Conservation (phyloP, 192 early-diverging fungal genomes). For the Diversispora eburnea region DNA sequence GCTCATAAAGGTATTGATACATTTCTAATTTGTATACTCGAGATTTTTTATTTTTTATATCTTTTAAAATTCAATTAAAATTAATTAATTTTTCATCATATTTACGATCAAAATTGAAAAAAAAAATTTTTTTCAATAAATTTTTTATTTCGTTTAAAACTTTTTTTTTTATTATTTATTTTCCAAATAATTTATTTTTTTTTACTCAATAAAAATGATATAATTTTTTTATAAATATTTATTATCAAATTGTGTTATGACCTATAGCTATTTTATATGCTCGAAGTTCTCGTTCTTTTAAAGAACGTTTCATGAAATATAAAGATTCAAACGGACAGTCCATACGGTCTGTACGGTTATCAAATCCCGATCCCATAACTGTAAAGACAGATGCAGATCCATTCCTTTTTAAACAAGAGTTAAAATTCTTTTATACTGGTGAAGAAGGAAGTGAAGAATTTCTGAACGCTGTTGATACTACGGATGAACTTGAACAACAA, state of each 20-base stretch:
- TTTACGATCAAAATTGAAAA: no score
- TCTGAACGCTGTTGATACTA: conserved; percentile 28
- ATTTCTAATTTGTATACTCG: conserved; percentile 8
- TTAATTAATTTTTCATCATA: no score
- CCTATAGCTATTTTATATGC: conserved; percentile 24
- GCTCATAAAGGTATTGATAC: conserved; percentile 27
- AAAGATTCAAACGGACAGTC: conserved; percentile 26
- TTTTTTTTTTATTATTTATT: neutral
- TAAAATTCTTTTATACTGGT: conserved; percentile 31
- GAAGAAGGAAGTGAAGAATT: conserved; percentile 30
- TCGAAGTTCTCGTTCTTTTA: conserved; percentile 28
- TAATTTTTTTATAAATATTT: neutral
- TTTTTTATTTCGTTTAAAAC: no score
- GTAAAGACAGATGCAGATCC: conserved; percentile 20
- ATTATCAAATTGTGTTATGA: neutral
- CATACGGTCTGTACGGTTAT: conserved; percentile 17
- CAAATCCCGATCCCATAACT: conserved; percentile 16
- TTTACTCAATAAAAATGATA: no score
- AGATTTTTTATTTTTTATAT: no score
- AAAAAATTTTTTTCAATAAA: no score
- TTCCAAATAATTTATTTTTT: no score
- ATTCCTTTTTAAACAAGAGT: conserved; percentile 22
- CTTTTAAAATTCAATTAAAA: no score
- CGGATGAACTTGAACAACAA: conserved; percentile 28
- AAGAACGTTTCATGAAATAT: conserved; percentile 27